phyloP scores from a whole-genome alignment of 768 basidiomycete species.

The Xanthoconium stramineum region DNA sequence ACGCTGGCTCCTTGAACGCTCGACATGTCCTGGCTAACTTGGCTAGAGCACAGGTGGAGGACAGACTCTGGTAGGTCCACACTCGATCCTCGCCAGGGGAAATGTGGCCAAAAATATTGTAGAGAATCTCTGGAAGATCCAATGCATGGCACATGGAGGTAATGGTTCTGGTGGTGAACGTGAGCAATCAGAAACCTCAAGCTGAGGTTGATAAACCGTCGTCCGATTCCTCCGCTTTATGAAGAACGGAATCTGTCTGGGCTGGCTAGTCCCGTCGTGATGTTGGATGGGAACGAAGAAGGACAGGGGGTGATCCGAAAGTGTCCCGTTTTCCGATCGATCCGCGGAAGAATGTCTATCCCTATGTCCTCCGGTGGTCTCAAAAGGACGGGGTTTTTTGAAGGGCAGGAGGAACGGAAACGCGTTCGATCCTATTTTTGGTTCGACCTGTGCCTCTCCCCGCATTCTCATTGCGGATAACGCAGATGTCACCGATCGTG shows the following conservation, averaged over 20 bases:
- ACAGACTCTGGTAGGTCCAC: background rate
- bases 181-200: background rate
- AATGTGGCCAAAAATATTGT: constrained; percentile 3
- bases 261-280: background rate
- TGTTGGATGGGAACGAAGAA: background rate
- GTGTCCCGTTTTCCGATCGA: background rate
- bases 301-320: background rate
- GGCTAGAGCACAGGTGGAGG: background rate
- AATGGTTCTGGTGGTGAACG: background rate
- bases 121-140: background rate
- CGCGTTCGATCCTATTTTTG: background rate
- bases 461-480: too few relatives aligned
- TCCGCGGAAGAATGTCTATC: too few relatives aligned
- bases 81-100: background rate
- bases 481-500: too few relatives aligned
- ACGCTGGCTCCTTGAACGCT: constrained; percentile 9
- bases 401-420: too few relatives aligned
- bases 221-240: background rate
- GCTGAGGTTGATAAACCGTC: background rate
- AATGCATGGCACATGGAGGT: background rate
- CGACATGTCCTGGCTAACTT: constrained; percentile 1
- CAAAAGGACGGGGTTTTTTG: too few relatives aligned
- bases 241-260: background rate
- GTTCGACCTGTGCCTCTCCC: background rate
- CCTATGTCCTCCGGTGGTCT: too few relatives aligned